Base-by-base conservation (phyloP, 1,139 yeast species). In the Yamadazyma mexicana region DNA sequence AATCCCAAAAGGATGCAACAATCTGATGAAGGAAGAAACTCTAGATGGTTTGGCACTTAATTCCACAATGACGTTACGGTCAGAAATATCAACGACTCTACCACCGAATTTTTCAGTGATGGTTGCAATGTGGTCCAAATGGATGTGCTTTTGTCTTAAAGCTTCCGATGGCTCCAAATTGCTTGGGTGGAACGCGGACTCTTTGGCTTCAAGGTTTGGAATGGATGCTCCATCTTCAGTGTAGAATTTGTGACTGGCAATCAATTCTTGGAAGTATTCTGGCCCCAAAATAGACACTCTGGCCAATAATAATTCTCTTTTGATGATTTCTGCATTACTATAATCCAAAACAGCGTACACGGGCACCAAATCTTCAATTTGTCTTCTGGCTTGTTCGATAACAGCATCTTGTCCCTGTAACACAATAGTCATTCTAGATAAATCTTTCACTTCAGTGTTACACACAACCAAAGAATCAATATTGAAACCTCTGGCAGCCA, bases 341-440 rank as follows among this genome's bases (percentile, higher is more conserved):
- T 92, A 92, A 67, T 92, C 97, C 61, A 92, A 75, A 30, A 92
- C 98, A 7, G 98, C 98, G 72, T 95, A 92, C 29, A 92, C 98
- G 5, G 98, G 98, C 20, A 92, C 98, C 60, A 92, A 77, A 57
- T 92, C 98, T 69, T 92, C 98, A 50, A 92, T 86, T 66, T 92
- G 98, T 62, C 98, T 83, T 62, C 98, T 81, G n/a, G 98, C 98
- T 71, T 92, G 98, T 64, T 92, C 98, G 53, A 92, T 85, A 43
- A 92, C 92, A 20, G 95, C 96, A 57, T 91, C 96, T 62, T 89
- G 95, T 45, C 98, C 98, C 45, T 83, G 84, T 56, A 92, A 75
- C 24, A 88, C 96, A 56, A 92, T 87, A 10, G 98, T 92, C 98
- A 92, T 92, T 62, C 98, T 79, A 26, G 96, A 87, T 52, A 92